Conservation (phyloP, 495 filamentous ascomycete species). For the Podospora fimiseda region DNA sequence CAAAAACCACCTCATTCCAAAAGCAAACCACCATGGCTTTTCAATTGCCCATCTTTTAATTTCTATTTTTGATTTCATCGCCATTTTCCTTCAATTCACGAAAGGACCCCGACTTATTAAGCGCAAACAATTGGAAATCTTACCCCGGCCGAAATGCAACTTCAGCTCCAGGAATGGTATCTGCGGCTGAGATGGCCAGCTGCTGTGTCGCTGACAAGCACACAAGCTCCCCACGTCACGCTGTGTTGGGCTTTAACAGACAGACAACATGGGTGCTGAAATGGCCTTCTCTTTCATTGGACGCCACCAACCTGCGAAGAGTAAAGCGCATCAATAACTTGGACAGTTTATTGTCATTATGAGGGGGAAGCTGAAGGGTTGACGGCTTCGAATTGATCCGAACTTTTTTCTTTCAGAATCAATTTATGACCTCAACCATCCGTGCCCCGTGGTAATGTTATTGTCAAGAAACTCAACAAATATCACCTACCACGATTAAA, state of each 20-base stretch:
- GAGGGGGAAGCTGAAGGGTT: not conserved
- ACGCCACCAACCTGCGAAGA: not conserved
- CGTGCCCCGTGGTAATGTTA: too few species aligned
- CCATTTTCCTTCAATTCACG: too few species aligned
- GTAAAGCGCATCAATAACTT: not conserved
- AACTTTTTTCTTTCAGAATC: not conserved
- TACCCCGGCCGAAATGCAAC: too few species aligned
- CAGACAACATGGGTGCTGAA: not conserved
- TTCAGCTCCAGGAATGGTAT: not conserved
- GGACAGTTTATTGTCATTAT: not conserved
- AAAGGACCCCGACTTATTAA: too few species aligned
- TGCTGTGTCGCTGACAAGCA: not conserved
- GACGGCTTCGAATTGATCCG: not conserved
- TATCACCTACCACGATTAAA: not conserved
- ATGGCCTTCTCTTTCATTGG: not conserved
- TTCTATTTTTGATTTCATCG: too few species aligned
- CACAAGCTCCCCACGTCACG: not conserved
- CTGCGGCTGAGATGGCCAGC: not conserved
- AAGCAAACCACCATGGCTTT: too few species aligned
- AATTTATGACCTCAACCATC: too few species aligned
- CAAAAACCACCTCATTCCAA: too few species aligned
- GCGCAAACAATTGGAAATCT: too few species aligned
- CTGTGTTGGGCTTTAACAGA: too few species aligned
- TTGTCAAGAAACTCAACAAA: too few species aligned
- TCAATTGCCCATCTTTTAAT: too few species aligned